A percentile compares a stretch with the other conserved stretches of the same genome.
phyloP scores from a whole-genome alignment of 2,329 filamentous ascomycete species.

The Diaporthe destruens region DNA sequence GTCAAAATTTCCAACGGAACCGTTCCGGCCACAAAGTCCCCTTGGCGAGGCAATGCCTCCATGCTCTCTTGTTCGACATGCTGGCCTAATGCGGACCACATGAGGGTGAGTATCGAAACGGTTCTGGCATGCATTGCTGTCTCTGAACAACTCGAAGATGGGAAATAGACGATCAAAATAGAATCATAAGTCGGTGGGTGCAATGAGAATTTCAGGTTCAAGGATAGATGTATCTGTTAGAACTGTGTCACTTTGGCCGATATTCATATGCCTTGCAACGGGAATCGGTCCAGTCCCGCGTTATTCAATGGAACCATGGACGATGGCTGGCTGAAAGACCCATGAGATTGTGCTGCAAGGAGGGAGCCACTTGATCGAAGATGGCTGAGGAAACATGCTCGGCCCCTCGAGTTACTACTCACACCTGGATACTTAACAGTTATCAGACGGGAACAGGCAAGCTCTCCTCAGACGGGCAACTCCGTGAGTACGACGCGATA shows the following conservation, averaged over 20 bases:
- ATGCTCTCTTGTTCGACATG: not conserved
- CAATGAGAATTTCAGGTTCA: not conserved
- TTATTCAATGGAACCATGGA: too few relatives aligned
- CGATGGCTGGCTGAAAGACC: not conserved
- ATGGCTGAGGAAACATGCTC: not conserved
- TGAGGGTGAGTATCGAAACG: not conserved
- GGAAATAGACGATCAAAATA: too few relatives aligned
- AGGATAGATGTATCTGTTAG: too few relatives aligned
- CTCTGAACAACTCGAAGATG: not conserved
- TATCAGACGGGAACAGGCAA: not conserved
- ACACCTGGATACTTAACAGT: not conserved
- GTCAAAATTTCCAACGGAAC: not conserved
- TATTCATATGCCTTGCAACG: not conserved
- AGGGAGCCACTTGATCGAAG: not conserved
- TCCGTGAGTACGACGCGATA: not conserved
- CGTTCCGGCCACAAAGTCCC: not conserved
- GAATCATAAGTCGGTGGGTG: too few relatives aligned
- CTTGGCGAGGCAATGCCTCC: not conserved
- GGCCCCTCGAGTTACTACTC: not conserved
- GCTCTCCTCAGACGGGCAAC: not conserved
- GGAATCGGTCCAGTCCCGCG: not conserved
- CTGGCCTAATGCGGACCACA: not conserved
- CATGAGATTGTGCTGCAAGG: slow-evolving; percentile 5
- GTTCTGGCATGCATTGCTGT: not conserved
- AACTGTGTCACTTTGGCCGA: not conserved